Conservation (phyloP, 169 alveolate species). For the Plasmodium vivax region DNA sequence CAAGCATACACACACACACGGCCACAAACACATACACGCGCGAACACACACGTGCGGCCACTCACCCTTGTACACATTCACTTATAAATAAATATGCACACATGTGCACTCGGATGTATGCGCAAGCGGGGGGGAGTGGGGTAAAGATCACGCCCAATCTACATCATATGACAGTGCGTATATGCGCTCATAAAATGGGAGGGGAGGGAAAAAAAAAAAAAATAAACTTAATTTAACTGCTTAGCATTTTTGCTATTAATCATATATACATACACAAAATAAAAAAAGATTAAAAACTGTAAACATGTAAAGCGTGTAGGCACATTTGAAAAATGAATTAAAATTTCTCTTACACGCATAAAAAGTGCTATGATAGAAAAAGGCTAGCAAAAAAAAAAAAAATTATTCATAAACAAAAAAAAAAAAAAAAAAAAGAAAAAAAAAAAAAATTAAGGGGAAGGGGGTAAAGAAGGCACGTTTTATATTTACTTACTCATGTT, state of each 20-base stretch:
- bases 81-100: neutral
- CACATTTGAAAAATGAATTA: conserved; percentile 32
- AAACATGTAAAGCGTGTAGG: neutral
- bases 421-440: neutral
- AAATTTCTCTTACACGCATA: neutral
- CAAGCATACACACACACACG: neutral
- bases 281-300: neutral
- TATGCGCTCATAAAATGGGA: neutral
- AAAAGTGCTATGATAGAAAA: neutral
- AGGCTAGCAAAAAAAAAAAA: neutral
- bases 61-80: neutral
- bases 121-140: neutral
- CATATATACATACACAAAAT: neutral
- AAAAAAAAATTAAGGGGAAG: neutral
- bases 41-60: neutral
- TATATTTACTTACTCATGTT: neutral
- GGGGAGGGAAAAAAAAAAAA: neutral
- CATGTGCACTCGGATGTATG: neutral
- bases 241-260: conserved; percentile 18
- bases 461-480: neutral
- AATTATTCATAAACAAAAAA: neutral
- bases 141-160: neutral
- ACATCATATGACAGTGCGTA: neutral
- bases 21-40: neutral
- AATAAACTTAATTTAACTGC: neutral